These are phyloP conservation scores for Dittrichia graveolens DNA, from an alignment of 129 eudicot species.

Conservation along the genomic window DNA sequence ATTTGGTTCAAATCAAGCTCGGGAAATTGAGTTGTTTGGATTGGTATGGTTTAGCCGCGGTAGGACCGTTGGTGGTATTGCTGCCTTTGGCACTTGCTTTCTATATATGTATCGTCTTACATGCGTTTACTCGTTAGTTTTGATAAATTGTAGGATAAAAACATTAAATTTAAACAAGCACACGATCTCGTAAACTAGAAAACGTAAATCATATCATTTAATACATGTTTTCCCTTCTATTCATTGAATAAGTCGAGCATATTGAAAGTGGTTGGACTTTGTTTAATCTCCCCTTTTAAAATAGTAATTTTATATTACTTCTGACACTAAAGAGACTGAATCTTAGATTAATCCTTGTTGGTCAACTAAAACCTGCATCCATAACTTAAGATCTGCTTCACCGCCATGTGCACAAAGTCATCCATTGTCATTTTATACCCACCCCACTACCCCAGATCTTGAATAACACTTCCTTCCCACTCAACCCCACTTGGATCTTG, in stretches of 20 bases:
- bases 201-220: background rate
- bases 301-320: constrained; percentile 19
- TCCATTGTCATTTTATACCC: constrained; percentile 13
- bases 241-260: background rate
- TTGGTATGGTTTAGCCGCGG: constrained; percentile 50
- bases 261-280: constrained; percentile 24
- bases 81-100: constrained; percentile 59
- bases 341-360: constrained; percentile 22
- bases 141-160: background rate
- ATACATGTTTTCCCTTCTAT: background rate
- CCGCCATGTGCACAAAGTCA: constrained; percentile 46
- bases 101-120: constrained; percentile 52
- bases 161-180: background rate
- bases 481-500: constrained; percentile 21
- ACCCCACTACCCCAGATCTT: constrained; percentile 14
- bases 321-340: constrained; percentile 21
- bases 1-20: constrained; percentile 67
- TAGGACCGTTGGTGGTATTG: constrained; percentile 49
- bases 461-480: constrained; percentile 3
- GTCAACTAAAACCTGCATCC: constrained; percentile 44
- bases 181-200: background rate
- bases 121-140: constrained; percentile 54
- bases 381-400: constrained; percentile 35
- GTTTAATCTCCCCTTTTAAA: constrained; percentile 3
- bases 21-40: constrained; percentile 53